Base-by-base conservation (phyloP, 2,329 filamentous ascomycete species). In the Fusarium palustre region DNA sequence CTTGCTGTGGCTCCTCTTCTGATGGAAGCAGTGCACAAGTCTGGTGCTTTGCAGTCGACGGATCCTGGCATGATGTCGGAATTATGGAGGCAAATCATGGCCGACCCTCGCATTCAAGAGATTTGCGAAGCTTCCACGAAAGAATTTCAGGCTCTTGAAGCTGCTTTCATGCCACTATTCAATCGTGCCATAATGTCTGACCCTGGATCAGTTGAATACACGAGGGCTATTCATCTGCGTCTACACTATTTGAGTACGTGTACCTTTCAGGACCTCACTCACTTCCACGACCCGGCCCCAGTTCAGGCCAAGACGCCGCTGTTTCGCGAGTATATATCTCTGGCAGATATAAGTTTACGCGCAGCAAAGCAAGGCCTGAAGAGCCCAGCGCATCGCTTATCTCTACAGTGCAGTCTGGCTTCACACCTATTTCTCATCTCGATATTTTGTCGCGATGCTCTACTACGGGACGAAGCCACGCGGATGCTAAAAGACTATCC, bases 161-260 rank as follows among this genome's bases (percentile, higher is more conserved):
- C 52, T 5, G 78, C 78, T 0, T 80, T 77, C n/a, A 49, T 69
- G 24, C 78, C 79, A 4, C 67, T 81, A 1, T 81, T 80, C 56
- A 71, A 76, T 43, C 61, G 55, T 2, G 72, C 76, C 25, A 70
- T 79, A 7, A 68, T 74, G 54, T 66, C 70, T 0, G 71, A 78
- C 6, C 8, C 60, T 7, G 66, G 71, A 15, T 77, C 76, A 12
- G 72, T 73, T 8, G 36, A 46, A 2, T 79, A 79, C 39, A 56
- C 78, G 1, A 69, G 71, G 34, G 79, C 78, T 1, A 66, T 80
- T n/a, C 74, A 79, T 30, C 68, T 80, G 6, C 77, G 79, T 0
- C 50, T 80, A 0, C 75, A 79, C 28, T 74, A 66, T 16, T 31
- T 80, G 0, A 71, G 67, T 3, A 61, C 66, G 4, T 75, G 74